Evolutionary conservation across 2,329 filamentous ascomycete genomes (phyloP), one percentile per base, ranked within the genome.

Genomic region (Claviceps spartinae): DNA sequence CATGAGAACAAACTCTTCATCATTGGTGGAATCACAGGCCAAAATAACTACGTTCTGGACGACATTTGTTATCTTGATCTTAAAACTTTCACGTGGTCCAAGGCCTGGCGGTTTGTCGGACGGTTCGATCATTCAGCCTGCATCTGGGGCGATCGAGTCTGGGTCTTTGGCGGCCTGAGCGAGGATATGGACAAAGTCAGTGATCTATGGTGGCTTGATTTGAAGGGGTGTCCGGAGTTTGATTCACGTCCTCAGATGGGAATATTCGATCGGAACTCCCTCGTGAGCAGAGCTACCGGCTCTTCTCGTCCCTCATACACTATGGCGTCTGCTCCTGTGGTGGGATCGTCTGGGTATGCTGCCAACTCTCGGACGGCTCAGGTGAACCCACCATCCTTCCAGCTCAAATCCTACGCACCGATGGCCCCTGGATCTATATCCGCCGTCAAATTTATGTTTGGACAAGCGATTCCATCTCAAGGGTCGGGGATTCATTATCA

Each of bases 1-100:
- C 86, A 97, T 64, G 90, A 98, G 62, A 91, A 98, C 69, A 97
- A 95, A 64, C 74, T 98, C 8, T 98, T 96, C 64, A 85, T 98
- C 55, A 83, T 95, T 54, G 93, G 93, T 52, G 93, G 93, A n/a
- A 88, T 97, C 60, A 95, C 89, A 5, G 91, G 90, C 2, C 86
- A 91, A 58, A 89, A 93, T 58, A 95, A 88, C 63, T 84, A 88
- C 60, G 90, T 97, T 24, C 75, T 97, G 48, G 91, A 97, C 65
- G 93, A 98, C 63, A 88, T 98, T 49, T 95, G 89, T 71, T 98
- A 95, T 63, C 78, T 98, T 48, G 93, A 98, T 64, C 74, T 98
- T 47, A 96, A 95, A 72, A 97, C 93, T 2, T 96, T 88, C 76
- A 95, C 90, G 0, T 98, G 93, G 93, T 97, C 91, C 52, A 83